Evolutionary conservation across 2,329 filamentous ascomycete genomes (phyloP).

Genomic region (Xylariaceae sp.): DNA sequence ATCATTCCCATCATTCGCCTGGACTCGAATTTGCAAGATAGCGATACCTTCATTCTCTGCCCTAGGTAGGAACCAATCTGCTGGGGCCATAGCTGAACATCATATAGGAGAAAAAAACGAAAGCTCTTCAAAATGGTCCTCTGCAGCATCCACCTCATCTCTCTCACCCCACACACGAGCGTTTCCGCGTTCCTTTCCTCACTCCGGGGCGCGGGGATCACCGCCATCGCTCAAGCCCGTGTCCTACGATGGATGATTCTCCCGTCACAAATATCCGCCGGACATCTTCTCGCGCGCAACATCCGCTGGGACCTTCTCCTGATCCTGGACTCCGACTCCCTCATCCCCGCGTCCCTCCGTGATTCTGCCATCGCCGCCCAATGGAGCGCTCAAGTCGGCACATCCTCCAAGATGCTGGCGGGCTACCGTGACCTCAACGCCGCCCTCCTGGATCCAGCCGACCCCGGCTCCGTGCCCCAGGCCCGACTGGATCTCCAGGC

Average conservation of each 20-base stretch:
- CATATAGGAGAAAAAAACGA: no score
- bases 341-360: slow-evolving; percentile 2
- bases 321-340: slow-evolving; percentile 3
- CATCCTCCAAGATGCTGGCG: slow-evolving; percentile 14
- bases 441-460: slow-evolving; percentile 9
- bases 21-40: no score
- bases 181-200: slow-evolving; percentile 12
- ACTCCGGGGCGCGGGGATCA: slow-evolving; percentile 13
- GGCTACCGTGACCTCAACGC: slow-evolving; percentile 13
- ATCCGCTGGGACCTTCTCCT: slow-evolving; percentile 20
- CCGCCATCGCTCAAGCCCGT: slow-evolving; percentile 18
- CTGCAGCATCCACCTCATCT: slow-evolving; percentile 19
- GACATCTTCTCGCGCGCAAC: slow-evolving; percentile 19
- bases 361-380: slow-evolving; percentile 8
- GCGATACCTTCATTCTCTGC: background rate
- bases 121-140: slow-evolving; percentile 16
- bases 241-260: slow-evolving; percentile 23
- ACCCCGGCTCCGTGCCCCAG: slow-evolving; percentile 4
- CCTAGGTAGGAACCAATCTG: background rate
- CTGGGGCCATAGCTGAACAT: background rate
- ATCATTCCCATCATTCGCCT: background rate
- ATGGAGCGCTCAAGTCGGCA: slow-evolving; percentile 17
- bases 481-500: slow-evolving; percentile 4
- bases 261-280: slow-evolving; percentile 14
- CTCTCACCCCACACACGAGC: slow-evolving; percentile 13